Conservation (phyloP, 352 stramenopile species). For the Salisapilia sapeloensis region DNA sequence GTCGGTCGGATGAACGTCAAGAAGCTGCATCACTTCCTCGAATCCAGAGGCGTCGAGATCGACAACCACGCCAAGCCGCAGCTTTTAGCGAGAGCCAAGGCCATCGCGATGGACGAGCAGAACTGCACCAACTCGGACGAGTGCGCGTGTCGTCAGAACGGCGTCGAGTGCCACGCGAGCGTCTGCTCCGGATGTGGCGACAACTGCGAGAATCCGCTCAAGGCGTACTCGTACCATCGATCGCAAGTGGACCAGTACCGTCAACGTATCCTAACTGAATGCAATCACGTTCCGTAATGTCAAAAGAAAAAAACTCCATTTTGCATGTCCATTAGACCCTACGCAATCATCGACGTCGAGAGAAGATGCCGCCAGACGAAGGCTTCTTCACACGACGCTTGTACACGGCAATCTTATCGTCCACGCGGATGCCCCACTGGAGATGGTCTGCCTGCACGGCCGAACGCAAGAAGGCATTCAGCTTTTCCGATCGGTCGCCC, state of each 20-base stretch:
- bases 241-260: conserved; percentile 49
- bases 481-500: conserved; percentile 67
- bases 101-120: conserved; percentile 37
- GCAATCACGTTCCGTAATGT: background rate
- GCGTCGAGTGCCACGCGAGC: conserved; percentile 56
- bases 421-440: conserved; percentile 77
- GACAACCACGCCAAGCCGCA: conserved; percentile 31
- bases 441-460: conserved; percentile 65
- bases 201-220: conserved; percentile 55
- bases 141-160: conserved; percentile 63
- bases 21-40: conserved; percentile 50
- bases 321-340: conserved; percentile 2
- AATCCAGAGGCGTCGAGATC: conserved; percentile 28
- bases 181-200: conserved; percentile 51
- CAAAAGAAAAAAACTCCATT: conserved; percentile 1
- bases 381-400: conserved; percentile 73
- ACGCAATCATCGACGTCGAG: conserved; percentile 42
- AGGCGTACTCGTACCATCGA: conserved; percentile 63
- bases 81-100: conserved; percentile 46
- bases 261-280: conserved; percentile 17
- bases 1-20: conserved; percentile 76
- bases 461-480: conserved; percentile 67
- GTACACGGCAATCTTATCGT: conserved; percentile 80
- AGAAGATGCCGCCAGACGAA: conserved; percentile 32
- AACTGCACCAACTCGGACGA: conserved; percentile 47